phyloP scores from a whole-genome alignment of 305 asterid species.

The Fraxinus dipetala region DNA sequence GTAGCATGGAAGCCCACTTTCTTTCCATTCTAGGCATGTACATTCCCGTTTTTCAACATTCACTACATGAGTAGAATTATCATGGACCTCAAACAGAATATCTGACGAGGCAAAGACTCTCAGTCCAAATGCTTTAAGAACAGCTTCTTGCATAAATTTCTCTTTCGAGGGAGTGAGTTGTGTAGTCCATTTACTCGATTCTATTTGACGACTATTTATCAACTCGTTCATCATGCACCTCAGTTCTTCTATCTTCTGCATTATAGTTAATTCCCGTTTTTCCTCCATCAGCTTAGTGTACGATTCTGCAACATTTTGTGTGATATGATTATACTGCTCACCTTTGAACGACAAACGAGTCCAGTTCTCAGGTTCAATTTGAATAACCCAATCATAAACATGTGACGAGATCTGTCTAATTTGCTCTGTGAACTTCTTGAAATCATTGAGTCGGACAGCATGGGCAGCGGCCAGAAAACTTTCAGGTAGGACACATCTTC shows the following conservation, averaged over 20 bases:
- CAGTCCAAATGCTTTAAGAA: constrained; percentile 52
- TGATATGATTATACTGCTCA: constrained; percentile 58
- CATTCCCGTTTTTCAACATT: constrained; percentile 63
- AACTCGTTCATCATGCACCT: constrained; percentile 48
- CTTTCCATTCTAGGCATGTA: constrained; percentile 84
- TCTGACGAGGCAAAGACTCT: constrained; percentile 79
- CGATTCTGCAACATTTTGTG: constrained; percentile 60
- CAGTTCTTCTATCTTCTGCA: constrained; percentile 78
- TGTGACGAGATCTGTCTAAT: constrained; percentile 63
- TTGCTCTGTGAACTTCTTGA: constrained; percentile 59
- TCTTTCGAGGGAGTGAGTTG: constrained; percentile 68
- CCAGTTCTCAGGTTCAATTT: constrained; percentile 69
- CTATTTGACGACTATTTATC: constrained; percentile 46
- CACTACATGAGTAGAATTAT: constrained; percentile 76
- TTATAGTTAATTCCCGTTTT: constrained; percentile 58
- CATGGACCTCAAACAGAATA: constrained; percentile 76
- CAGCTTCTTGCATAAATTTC: constrained; percentile 53
- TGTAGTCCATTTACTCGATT: constrained; percentile 52
- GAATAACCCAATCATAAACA: constrained; percentile 72
- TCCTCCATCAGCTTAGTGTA: constrained; percentile 62
- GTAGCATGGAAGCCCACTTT: constrained; percentile 62
- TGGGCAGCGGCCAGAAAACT: constrained; percentile 69
- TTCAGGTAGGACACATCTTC: constrained; percentile 67
- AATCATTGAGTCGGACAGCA: constrained; percentile 56
- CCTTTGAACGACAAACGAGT: constrained; percentile 57